Base-by-base conservation (phyloP, 2,329 filamentous ascomycete species). In the Penicillium verrucosum region DNA sequence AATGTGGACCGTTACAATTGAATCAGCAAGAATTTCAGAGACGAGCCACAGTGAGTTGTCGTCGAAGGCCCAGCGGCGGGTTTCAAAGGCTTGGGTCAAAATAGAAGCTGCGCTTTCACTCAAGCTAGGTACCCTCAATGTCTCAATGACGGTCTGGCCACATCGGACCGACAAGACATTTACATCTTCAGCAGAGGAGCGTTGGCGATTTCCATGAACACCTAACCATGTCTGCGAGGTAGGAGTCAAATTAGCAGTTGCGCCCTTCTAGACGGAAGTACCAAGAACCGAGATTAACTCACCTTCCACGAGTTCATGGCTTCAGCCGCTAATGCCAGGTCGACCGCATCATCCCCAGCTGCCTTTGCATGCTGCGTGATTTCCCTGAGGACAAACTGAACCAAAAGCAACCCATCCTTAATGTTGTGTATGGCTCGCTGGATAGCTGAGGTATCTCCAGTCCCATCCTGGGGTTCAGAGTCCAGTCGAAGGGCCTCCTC, bases 231-330 rank as follows among this genome's bases (percentile, higher is more conserved):
- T 68, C 72, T 75, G 54, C 29, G 2, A 46, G 29, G 21, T 18
- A n/a, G n/a, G n/a, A 23, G 21, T 29, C 10, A 16, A 41, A 57
- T 44, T 11, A 51, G 36, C n/a, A 27, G 21, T 36, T 27, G 29
- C 38, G 16, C 2, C 9, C 27, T 32, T 32, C 12, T 4, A 10
- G 14, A 34, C 1, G 11, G 5, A 23, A 16, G 16, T 18, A 21
- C 10, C 23, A 23, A 10, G 23, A 16, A 9, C 21, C 7, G 5
- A 8, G 11, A 51, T 23, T 52, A 23, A 59, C 72, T 64, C 60
- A 75, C 75, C 49, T 71, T 69, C 58, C 73, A 74, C 30, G 70
- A 69, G 34, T 67, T 66, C 52, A 76, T 71, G 5, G 70, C 73
- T 60, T 74, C 72, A 23, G 59, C 61, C 4, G 68, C 73, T 16